These are phyloP conservation scores for Verticillium tricorpus DNA, from an alignment of 2,329 filamentous ascomycete species.

Conservation along the genomic window DNA sequence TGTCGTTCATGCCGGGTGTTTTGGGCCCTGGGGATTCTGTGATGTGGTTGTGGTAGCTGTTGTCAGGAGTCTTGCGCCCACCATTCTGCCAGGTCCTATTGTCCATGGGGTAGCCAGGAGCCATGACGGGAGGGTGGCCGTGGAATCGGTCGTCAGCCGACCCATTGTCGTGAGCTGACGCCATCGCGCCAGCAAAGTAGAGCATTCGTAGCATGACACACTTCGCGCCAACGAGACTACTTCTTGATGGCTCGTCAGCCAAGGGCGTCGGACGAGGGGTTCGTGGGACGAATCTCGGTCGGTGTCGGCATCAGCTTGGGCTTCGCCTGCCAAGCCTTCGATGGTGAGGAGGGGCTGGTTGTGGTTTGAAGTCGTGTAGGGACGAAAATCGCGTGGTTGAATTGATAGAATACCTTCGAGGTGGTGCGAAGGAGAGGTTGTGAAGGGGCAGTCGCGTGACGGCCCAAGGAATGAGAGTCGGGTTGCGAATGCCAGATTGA, in stretches of 20 bases:
- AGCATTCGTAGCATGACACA: no score
- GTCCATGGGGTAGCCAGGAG: constrained; percentile 25
- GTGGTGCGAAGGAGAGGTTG: not conserved
- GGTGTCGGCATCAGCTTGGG: constrained; percentile 15
- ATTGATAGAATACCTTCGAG: not conserved
- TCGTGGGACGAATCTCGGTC: constrained; percentile 6
- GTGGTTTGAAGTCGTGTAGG: not conserved
- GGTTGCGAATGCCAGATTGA: constrained; percentile 1
- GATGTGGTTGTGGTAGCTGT: constrained; percentile 25
- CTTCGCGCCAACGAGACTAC: constrained; percentile 3
- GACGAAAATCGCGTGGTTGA: not conserved
- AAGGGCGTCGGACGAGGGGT: constrained; percentile 11
- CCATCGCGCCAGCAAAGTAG: no score
- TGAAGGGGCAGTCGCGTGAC: constrained; percentile 1
- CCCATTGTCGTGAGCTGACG: constrained; percentile 41
- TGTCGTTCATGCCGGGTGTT: constrained; percentile 8
- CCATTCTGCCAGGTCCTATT: constrained; percentile 30
- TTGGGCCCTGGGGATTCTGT: constrained; percentile 28
- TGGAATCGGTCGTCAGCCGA: constrained; percentile 32
- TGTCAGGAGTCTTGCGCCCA: constrained; percentile 30
- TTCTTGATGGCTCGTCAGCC: constrained; percentile 12
- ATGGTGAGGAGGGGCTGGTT: not conserved
- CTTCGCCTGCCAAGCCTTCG: not conserved
- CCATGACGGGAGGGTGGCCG: constrained; percentile 21
- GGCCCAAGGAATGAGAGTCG: not conserved